Percentiles rank a stretch among this genome's conserved stretches.
Conservation (phyloP, 1,139 yeast genomes). For the Hemisphaericaspora xylofermentans region DNA sequence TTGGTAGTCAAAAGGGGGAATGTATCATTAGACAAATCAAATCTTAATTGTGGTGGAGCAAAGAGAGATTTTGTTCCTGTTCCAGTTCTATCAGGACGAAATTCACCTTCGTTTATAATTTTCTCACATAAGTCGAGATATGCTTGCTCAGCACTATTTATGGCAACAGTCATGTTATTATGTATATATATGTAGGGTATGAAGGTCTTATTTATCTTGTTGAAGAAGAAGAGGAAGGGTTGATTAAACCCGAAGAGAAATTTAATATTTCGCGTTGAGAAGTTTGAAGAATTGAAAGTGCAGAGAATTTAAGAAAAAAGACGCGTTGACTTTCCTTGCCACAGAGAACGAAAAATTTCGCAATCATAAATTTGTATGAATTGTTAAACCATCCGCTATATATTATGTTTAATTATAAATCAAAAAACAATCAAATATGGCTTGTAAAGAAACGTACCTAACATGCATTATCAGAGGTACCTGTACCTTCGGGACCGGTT, state of each 20-base stretch:
- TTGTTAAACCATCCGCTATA: no score
- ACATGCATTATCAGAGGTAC: constrained; percentile 4
- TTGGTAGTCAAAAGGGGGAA: constrained; percentile 93
- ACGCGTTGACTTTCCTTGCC: constrained; percentile 3
- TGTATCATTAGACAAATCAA: constrained; percentile 65
- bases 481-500: background rate
- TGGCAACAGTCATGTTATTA: constrained; percentile 25
- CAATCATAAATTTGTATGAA: no score
- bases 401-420: no score
- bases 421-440: no score
- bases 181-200: background rate
- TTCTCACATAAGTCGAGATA: constrained; percentile 78
- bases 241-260: background rate
- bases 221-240: background rate
- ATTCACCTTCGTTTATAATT: constrained; percentile 82
- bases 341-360: background rate
- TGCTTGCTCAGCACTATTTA: constrained; percentile 68
- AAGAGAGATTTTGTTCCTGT: constrained; percentile 89
- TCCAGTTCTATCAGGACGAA: constrained; percentile 93
- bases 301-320: background rate
- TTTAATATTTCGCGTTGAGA: no score
- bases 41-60: constrained; percentile 94
- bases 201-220: background rate
- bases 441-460: no score
- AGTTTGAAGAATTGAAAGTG: no score